Evolutionary conservation across 257 asterid species (phyloP).

Genomic region (Thymus mandschuricus): DNA sequence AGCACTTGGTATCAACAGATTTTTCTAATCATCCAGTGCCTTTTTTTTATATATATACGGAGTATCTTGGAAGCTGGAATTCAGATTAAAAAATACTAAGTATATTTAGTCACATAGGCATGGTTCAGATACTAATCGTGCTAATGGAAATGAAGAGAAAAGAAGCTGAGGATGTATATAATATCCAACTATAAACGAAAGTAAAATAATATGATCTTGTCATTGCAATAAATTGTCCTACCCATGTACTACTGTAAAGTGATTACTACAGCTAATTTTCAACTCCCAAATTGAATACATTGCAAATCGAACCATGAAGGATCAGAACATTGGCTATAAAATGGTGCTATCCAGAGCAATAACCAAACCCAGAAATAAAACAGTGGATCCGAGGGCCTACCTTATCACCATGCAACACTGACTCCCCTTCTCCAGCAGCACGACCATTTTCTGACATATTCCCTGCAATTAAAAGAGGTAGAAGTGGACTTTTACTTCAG

Average conservation of each 20-base stretch:
- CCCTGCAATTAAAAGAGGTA: slow-evolving; percentile 48
- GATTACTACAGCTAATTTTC: background rate
- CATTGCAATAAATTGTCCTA: background rate
- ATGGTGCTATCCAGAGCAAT: background rate
- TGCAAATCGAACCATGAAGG: background rate
- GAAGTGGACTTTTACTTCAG: background rate
- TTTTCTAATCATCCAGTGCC: background rate
- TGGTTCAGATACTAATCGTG: background rate
- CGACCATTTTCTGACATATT: slow-evolving; percentile 55
- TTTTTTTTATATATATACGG: background rate
- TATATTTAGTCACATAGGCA: background rate
- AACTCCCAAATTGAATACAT: background rate
- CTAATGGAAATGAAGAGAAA: background rate
- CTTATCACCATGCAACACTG: slow-evolving; percentile 43
- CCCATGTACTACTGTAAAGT: background rate
- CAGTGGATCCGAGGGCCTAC: slow-evolving; percentile 31
- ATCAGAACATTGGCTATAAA: slow-evolving; percentile 4
- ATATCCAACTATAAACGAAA: background rate
- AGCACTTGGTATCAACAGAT: background rate
- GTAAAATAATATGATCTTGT: background rate
- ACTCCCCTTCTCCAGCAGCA: slow-evolving; percentile 53
- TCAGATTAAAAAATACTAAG: background rate
- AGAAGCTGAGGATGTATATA: background rate
- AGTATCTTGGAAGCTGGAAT: background rate
- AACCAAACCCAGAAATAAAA: background rate